Base-by-base conservation (phyloP, 129 eudicot species). In the Chrysanthemum makinoi region DNA sequence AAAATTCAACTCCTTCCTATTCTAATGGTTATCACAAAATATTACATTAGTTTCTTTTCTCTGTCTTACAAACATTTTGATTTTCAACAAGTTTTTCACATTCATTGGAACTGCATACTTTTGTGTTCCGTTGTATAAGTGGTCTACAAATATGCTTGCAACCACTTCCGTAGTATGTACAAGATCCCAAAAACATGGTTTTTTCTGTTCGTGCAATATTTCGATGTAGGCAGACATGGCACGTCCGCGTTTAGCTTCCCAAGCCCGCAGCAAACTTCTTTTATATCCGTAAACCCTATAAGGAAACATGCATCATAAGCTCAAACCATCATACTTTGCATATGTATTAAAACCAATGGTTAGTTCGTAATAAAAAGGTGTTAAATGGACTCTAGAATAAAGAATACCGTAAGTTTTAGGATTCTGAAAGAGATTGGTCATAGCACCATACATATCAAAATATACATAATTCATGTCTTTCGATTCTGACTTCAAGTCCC, bases 191-290 rank as follows among this genome's bases (percentile, higher is more conserved):
- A 91, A 6, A 91, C 47, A 69, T 91, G 89, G 30, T 76, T 71
- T 15, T 39, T 80, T 70, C 92, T 82, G 70, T 86, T 84, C 14
- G 72, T 18, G 74, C 97, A 91, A 61, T 68, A 86, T 3, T 20
- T 46, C 39, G 97, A 79, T 39, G 84, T 43, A 4, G 97, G 87
- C 14, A 79, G 68, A 77, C 96, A 91, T 39, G 91, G 82, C 39
- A 75, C 60, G 33, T 82, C 63, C 2, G 97, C 96, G 7, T 81
- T 82, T 59, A 88, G 77, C 60, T 80, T 74, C 51, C 97, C 97
- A 10, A 82, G 65, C 5, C 97, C 96, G 59, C 97, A 88, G 61
- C 97, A 91, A 55, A 96, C 97, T 16, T 76, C 78, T 69, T 86
- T 91, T 30, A 78, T 81, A 82, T 91, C 95, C 18, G 67, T 79